These are phyloP conservation scores for Bretschneidera sinensis DNA, from an alignment of 345 rosid species.

Conservation along the genomic window DNA sequence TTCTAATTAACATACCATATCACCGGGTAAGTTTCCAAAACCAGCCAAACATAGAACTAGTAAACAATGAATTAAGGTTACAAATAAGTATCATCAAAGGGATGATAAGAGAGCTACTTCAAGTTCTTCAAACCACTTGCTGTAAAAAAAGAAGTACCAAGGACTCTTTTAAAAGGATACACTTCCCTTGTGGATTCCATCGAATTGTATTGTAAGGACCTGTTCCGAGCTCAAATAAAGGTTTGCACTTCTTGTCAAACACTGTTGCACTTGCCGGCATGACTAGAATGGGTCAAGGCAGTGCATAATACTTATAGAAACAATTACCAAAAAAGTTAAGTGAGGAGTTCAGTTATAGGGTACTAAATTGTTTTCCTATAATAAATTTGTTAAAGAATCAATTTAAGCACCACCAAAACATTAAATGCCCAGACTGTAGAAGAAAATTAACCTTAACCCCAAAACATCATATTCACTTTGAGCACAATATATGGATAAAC, in stretches of 20 bases:
- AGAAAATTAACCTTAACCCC: not conserved
- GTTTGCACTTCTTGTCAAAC: conserved; percentile 86
- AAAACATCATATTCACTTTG: too few species aligned
- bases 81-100: conserved; percentile 4
- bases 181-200: conserved; percentile 91
- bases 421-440: not conserved
- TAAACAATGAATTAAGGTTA: conserved; percentile 36
- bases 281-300: conserved; percentile 62
- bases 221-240: conserved; percentile 71
- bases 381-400: not conserved
- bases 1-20: conserved; percentile 54
- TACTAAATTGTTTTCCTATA: too few species aligned
- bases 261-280: conserved; percentile 91
- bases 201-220: conserved; percentile 90
- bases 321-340: too few species aligned
- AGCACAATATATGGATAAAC: not conserved
- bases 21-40: conserved; percentile 96
- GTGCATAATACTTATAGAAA: conserved; percentile 15
- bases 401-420: not conserved
- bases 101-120: not conserved
- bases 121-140: not conserved
- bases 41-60: conserved; percentile 91
- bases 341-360: not conserved
- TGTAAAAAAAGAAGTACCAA: conserved; percentile 4
- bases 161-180: conserved; percentile 46